Evolutionary conservation across 352 stramenopile genomes (phyloP), one percentile per base, ranked within the genome.

Genomic region (Phytophthora tubulina): DNA sequence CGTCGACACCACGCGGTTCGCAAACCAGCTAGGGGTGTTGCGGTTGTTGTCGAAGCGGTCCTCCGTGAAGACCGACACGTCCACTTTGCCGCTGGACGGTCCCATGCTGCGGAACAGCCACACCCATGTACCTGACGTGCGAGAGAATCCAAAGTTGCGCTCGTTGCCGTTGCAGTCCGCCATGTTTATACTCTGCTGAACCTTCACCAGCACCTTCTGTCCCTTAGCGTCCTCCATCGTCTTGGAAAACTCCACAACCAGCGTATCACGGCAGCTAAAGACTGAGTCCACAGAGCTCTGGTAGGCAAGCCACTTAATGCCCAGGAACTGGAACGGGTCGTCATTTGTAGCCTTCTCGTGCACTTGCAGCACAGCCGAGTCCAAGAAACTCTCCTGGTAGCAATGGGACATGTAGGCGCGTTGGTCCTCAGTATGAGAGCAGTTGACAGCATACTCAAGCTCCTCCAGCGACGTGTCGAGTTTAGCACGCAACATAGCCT

Each of bases 251-350:
- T 95, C 87, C 17, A 89, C 62, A 21, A 91, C 72, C 0, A 95
- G 63, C 60, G 75, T 56, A 53, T 95, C 87, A 5, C 84, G 82
- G 61, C 85, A 89, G 38, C 75, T 80, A 42, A 90, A 90, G 31
- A 92, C 81, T 10, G 83, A 90, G 53, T 91, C 86, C n/a, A 91
- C 72, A 0, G 85, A 81, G 27, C 81, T 88, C 73, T 95, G 87
- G 62, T 85, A 89, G 4, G 84, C 84, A 14, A 86, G 58, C 84
- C 87, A 94, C 67, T 95, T 95, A 64, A 96, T 55, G 13, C 85
- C 87, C 46, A 93, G 63, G 50, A 92, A 93, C 51, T 76, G 81
- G 69, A 91, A 91, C 56, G 85, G 76, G 56, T 95, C 87, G 4
- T 75, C 86, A 30, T 62, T 71, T 3, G 68, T 69, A 3, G 75